Evolutionary conservation across 148 eudicot genomes (phyloP), one percentile per base, ranked within the genome.

Genomic region (Vaccinium myrtillus): DNA sequence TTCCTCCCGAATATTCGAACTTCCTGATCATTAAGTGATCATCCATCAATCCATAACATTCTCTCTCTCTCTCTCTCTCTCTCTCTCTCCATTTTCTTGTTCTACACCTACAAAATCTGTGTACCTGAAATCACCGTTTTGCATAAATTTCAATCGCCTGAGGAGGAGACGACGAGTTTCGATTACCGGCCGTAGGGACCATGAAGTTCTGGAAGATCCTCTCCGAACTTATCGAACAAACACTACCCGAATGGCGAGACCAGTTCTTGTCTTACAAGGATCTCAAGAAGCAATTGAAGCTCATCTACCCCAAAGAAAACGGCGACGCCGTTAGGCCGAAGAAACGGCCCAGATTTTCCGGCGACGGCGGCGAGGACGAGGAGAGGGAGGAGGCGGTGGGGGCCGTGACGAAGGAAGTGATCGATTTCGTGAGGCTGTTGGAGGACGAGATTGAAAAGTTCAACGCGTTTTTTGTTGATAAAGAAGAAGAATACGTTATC

Each of bases 201-300:
- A 51, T 97, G 98, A 97, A 97, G 91, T 97, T 97, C 77, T 96
- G 98, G 27, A 97, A 95, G 93, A 94, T 92, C 58, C 85, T 97
- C 73, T 93, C 94, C 89, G 93, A 90, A 76, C 98, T 94, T 91
- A 93, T 97, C 81, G 99, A 97, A 56, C 98, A 95, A 81, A 97
- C 98, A 0, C 75, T 97, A 63, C 99, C 99, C 0, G 99, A 97
- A 83, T 97, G 99, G 99, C 83, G 96, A n/a, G 98, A 97, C 86
- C 95, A 97, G 84, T 97, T 95, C 79, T 78, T 97, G 84, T 95
- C 96, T 8, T 97, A 97, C 89, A 97, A 95, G 86, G 95, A 93
- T 46, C 86, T 97, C 58, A 97, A 97, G 89, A 95, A 93, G 88
- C 82, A 83, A 16, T 88, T 97, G 75, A 95, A 97, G 89, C 88